Base-by-base conservation (phyloP, 2,329 filamentous ascomycete species). In the Aciculosporium take region DNA sequence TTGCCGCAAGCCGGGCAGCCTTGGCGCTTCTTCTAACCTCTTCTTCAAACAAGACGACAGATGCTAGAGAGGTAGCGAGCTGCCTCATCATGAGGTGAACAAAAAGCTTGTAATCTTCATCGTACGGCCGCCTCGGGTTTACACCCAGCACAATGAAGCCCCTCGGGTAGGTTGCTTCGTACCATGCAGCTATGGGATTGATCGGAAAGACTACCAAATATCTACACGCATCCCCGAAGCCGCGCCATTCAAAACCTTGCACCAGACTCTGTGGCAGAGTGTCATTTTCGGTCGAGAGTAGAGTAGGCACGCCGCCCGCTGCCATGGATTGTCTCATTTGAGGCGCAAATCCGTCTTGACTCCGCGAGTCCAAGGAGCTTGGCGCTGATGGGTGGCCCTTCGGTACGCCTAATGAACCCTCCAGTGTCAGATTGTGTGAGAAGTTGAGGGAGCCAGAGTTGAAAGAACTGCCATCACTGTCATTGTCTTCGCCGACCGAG, bases 81-180 rank as follows among this genome's bases (percentile, higher is more conserved):
- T 67, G 83, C 46, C 71, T 66, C 31, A 58, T 64, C 27, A 73
- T 53, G 4, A 72, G 55, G 12, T 66, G 74, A 15, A 84, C 67
- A 49, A 81, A 85, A 7, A 81, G 68, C 32, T 69, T 71, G 51
- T 85, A 86, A 46, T 84, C 79, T 45, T 81, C 77, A 51, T 86
- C 81, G 47, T 82, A 85, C 0, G 81, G 80, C 32, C 79, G 65
- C 33, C 80, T 65, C 5, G 81, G 79, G 50, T 86, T 85, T 8
- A 85, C 65, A 1, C 79, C 81, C 32, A 86, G 64, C 12, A 85
- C 67, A 4, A 87, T 60, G 46, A 85, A 74, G 0, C 79, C 82
- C 44, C 84, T 68, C 3, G 42, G 42, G 37, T 44, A 41, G 5
- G 42, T 40, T n/a, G 42, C 33, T 29, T 44, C 42, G 38, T 44